phyloP scores from a whole-genome alignment of 768 basidiomycete genomes.

The Chalciporus chontae region DNA sequence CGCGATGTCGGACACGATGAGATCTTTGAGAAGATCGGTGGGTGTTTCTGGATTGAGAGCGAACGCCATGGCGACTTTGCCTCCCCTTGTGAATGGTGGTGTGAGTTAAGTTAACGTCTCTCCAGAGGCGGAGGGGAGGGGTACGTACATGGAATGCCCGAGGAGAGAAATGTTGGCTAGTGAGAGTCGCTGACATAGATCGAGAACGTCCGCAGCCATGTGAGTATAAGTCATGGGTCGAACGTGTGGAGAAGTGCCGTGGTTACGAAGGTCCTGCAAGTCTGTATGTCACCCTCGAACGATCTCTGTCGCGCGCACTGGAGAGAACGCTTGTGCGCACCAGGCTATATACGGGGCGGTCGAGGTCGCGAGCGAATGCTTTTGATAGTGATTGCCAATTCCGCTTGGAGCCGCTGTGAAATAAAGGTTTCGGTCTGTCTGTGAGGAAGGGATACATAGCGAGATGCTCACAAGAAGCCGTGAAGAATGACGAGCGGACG shows the following conservation, averaged over 20 bases:
- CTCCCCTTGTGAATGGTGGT: slow-evolving; percentile 61
- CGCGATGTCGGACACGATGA: slow-evolving; percentile 81
- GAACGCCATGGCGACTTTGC: slow-evolving; percentile 75
- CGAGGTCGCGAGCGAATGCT: slow-evolving; percentile 61
- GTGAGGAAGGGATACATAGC: neutral
- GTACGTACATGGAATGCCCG: slow-evolving; percentile 85
- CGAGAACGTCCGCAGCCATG: slow-evolving; percentile 77
- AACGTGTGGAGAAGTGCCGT: slow-evolving; percentile 77
- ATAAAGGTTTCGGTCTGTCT: neutral
- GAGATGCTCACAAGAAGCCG: slow-evolving; percentile 53
- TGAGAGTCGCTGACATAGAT: slow-evolving; percentile 55
- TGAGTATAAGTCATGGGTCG: slow-evolving; percentile 69
- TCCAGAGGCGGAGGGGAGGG: too few species aligned
- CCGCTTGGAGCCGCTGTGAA: slow-evolving; percentile 74
- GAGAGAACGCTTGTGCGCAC: slow-evolving; percentile 36
- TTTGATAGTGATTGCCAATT: slow-evolving; percentile 86
- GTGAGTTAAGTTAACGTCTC: neutral
- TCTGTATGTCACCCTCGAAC: neutral
- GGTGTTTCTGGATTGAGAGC: slow-evolving; percentile 49
- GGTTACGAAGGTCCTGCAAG: slow-evolving; percentile 81
- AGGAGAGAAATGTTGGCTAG: slow-evolving; percentile 67
- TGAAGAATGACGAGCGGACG: slow-evolving; percentile 56
- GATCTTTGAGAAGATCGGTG: slow-evolving; percentile 41
- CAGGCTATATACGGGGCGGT: slow-evolving; percentile 69
- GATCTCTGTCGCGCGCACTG: neutral